Base-by-base conservation (phyloP, 495 filamentous ascomycete species). In the Penicillium canariense region DNA sequence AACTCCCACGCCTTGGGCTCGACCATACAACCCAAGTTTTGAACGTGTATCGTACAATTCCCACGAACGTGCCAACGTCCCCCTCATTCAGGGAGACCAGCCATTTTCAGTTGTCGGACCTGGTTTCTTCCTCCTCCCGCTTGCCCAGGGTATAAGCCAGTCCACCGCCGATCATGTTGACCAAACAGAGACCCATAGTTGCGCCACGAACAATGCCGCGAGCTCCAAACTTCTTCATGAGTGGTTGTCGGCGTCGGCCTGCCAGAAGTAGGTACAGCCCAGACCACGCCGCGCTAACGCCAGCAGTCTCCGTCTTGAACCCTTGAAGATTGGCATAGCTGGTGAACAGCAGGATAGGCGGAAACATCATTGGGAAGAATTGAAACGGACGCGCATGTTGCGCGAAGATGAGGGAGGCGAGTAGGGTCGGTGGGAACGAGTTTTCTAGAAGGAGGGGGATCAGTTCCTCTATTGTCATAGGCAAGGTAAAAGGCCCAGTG, bases 241-340 rank as follows among this genome's bases (percentile, higher is more conserved):
- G 62, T 40, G 70, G 76, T 51, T 82, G 83, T 51, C 78, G 80
- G 54, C 87, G 79, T 50, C 89, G 81, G 54, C 80, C 69, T 20
- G 90, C 91, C 38, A 92, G 76, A 9, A 97, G 70, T 14, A 91
- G 74, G 68, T 97, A 98, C 18, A 96, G 72, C 4, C 86, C 89
- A 34, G 87, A 90, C 84, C 89, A 96, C 3, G 93, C 90, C 15
- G 88, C 90, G 11, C 84, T 88, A 47, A 91, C 78, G 26, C 92
- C 94, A 0, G 91, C 93, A 45, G 82, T 83, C 60, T 97, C 94
- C 48, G 83, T 85, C 66, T 87, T 85, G 81, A 85, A 91, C 30
- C 83, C 84, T 46, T 82, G 80, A 8, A 96, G 66, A 67, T 91
- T 93, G 39, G 92, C 79, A 70, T 96, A 97, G 72, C 85, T 87